phyloP scores from a whole-genome alignment of 305 asterid species.

The Fraxinus angustifolia region DNA sequence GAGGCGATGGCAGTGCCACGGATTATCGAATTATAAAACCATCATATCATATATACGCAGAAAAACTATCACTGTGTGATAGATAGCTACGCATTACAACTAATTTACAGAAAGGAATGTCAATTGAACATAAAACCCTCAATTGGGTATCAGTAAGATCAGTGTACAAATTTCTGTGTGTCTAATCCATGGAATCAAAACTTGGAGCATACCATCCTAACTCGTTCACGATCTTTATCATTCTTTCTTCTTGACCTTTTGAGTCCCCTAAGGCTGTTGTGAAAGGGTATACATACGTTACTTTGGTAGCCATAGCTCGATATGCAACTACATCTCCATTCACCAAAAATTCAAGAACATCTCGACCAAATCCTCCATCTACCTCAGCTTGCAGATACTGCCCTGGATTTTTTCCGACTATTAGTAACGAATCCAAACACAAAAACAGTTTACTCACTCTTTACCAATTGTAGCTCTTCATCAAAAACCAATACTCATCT shows the following conservation, averaged over 20 bases:
- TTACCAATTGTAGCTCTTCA: neutral
- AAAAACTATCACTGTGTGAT: neutral
- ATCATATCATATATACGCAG: neutral
- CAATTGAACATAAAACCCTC: neutral
- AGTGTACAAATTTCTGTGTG: neutral
- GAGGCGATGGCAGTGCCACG: neutral
- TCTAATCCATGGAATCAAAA: conserved; percentile 62
- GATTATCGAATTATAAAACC: neutral
- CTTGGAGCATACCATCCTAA: conserved; percentile 91
- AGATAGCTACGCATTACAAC: neutral
- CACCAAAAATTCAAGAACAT: conserved; percentile 70
- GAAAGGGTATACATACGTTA: conserved; percentile 76
- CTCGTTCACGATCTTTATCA: conserved; percentile 52
- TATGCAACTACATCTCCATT: conserved; percentile 65
- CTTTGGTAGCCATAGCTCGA: conserved; percentile 79
- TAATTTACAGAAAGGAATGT: neutral
- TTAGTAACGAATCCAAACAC: neutral
- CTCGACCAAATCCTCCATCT: conserved; percentile 88
- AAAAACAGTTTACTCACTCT: neutral
- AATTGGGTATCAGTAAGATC: neutral
- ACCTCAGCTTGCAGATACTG: conserved; percentile 77
- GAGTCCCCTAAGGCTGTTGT: conserved; percentile 92
- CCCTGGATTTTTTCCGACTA: conserved; percentile 40
- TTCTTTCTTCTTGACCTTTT: conserved; percentile 74
- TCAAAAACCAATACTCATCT: neutral